Base-by-base conservation (phyloP, 192 early-diverging fungal genomes). In the Backusella liffmaniae region DNA sequence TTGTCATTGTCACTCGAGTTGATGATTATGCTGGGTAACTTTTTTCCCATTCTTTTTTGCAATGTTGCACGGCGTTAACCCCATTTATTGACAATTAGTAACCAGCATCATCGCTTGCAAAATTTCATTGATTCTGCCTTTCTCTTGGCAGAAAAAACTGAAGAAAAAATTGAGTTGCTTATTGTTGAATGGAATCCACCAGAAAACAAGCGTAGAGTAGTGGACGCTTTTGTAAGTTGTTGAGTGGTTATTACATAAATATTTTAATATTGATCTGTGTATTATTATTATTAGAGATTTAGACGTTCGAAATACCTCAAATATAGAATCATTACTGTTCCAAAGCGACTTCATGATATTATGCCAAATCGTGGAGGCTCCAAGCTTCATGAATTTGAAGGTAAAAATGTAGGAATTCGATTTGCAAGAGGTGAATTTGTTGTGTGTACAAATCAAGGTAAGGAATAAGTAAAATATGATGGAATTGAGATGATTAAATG, bases 11-110 rank as follows among this genome's bases (percentile, higher is more conserved):
- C 16, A 77, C 80, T 32, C 73, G 80, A 30, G 74, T 72, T 41
- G 80, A 82, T 66, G 72, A 82, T 44, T 82, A 82, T 73, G 80
- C 80, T 51, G 80, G 78, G 78, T 79, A 79, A 65, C 8, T 53
- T 7, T 4, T 53, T 23, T 53, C 9, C 5, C 12, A 13, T 44
- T 16, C 4, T 15, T 1, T 44, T 44, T 44, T 44, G 4, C 3
- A 4, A 53, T 56, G 21, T 56, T 59, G 12, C 23, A 49, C 16
- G 15, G 46, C n/a, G 15, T 56, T 56, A 56, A 56, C 51, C n/a
- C 5, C 18, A 21, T 21, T 56, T 59, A 59, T 59, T 59, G 9
- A 59, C 42, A 44, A 6, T 59, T 59, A 59, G 56, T 26, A 59
- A 59, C 56, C 72, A 81, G 53, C 67, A 70, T 44, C 72, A 77